Conservation (phyloP, 495 filamentous ascomycete species). For the Podospora tetraspora region DNA sequence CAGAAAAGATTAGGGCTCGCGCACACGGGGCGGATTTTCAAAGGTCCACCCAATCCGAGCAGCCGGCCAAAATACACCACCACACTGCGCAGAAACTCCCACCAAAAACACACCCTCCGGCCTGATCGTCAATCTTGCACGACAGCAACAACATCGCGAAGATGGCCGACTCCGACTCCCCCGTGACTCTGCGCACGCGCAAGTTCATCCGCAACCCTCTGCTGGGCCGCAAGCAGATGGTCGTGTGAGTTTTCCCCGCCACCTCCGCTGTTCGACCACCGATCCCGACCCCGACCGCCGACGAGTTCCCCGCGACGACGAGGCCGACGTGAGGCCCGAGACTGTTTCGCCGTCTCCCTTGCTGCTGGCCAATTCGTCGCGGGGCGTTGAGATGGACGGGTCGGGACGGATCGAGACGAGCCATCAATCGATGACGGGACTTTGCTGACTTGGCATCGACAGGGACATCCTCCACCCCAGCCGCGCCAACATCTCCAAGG, state of each 20-base stretch:
- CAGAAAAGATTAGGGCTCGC: conserved; percentile 30
- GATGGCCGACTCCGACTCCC: conserved; percentile 82
- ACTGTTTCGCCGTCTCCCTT: background rate
- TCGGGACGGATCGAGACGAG: background rate
- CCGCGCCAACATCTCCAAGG: conserved; percentile 97
- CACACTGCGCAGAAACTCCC: conserved; percentile 23
- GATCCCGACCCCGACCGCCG: conserved; percentile 1
- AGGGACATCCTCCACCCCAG: conserved; percentile 99
- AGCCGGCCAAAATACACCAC: conserved; percentile 26
- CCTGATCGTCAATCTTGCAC: conserved; percentile 28
- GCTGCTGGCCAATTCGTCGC: background rate
- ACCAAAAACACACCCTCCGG: conserved; percentile 16
- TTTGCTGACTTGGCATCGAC: conserved; percentile 12
- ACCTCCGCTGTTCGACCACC: background rate
- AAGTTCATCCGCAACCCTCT: conserved; percentile 99
- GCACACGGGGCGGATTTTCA: conserved; percentile 26
- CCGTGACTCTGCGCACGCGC: conserved; percentile 97
- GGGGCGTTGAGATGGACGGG: background rate
- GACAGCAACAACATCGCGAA: conserved; percentile 25
- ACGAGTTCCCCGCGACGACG: background rate
- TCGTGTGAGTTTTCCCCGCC: conserved; percentile 74
- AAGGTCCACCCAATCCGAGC: conserved; percentile 23
- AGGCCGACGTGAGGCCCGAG: conserved; percentile 1
- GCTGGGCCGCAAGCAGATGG: conserved; percentile 98
- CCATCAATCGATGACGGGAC: conserved; percentile 7